These are phyloP conservation scores for Cephaloascus albidus DNA, from an alignment of 805 yeast genomes.

Conservation along the genomic window DNA sequence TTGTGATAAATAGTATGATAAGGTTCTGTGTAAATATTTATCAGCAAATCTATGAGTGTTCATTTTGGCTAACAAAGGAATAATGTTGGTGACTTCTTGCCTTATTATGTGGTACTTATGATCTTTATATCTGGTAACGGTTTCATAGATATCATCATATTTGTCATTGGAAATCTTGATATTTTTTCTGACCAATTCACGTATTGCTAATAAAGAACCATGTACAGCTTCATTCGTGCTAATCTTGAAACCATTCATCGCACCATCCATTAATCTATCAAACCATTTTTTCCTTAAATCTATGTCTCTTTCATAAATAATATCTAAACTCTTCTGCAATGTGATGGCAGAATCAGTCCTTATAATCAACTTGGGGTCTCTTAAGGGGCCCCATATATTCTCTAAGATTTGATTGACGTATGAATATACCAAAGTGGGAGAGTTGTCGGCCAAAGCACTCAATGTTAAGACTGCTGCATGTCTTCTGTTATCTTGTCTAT, in stretches of 20 bases:
- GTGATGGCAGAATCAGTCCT: slow-evolving; percentile 81
- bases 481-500: slow-evolving; percentile 74
- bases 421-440: slow-evolving; percentile 75
- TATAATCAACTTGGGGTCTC: slow-evolving; percentile 68
- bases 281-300: slow-evolving; percentile 71
- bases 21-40: slow-evolving; percentile 69
- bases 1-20: slow-evolving; percentile 69
- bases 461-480: slow-evolving; percentile 87
- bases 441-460: slow-evolving; percentile 74
- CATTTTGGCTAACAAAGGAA: slow-evolving; percentile 77
- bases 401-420: slow-evolving; percentile 73
- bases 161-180: slow-evolving; percentile 65
- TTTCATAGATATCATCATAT: slow-evolving; percentile 71
- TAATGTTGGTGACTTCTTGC: slow-evolving; percentile 73
- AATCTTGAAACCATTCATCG: slow-evolving; percentile 47
- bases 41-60: slow-evolving; percentile 70
- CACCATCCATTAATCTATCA: slow-evolving; percentile 56
- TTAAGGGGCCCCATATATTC: slow-evolving; percentile 78
- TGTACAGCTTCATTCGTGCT: slow-evolving; percentile 58
- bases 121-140: slow-evolving; percentile 64
- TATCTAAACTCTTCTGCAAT: slow-evolving; percentile 65
- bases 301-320: slow-evolving; percentile 71
- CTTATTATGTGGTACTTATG: slow-evolving; percentile 69
- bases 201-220: slow-evolving; percentile 74
- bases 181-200: slow-evolving; percentile 65